Conservation (phyloP, 2,329 filamentous ascomycete species). For the Geoglossum cookeanum region DNA sequence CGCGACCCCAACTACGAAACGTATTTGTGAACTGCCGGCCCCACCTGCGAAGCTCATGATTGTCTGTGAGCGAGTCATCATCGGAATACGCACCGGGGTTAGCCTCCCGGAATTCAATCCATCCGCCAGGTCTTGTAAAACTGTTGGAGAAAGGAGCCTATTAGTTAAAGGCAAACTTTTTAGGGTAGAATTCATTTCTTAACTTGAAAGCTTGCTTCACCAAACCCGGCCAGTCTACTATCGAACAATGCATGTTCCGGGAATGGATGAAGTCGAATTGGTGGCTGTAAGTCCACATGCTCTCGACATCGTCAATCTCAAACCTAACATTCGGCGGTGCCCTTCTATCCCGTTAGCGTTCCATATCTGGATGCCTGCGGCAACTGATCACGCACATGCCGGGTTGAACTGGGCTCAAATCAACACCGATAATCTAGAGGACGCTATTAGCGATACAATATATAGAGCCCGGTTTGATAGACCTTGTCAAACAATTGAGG, state of each 20-base stretch:
- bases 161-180: not conserved
- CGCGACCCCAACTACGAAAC: not conserved
- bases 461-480: not conserved
- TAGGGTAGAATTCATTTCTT: not conserved
- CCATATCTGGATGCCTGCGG: not conserved
- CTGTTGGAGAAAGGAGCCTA: not conserved
- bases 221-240: slow-evolving; percentile 9
- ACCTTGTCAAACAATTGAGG: not conserved
- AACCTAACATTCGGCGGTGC: slow-evolving; percentile 5
- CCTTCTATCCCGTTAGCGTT: not conserved
- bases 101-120: slow-evolving; percentile 4
- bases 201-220: slow-evolving; percentile 4
- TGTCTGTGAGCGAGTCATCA: slow-evolving; percentile 2
- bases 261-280: slow-evolving; percentile 7
- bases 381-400: not conserved
- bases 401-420: slow-evolving; percentile 8
- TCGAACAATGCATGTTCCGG: slow-evolving; percentile 6
- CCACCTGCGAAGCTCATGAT: slow-evolving; percentile 1
- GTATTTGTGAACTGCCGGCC: not conserved
- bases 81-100: not conserved
- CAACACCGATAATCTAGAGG: slow-evolving; percentile 5
- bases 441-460: not conserved
- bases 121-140: slow-evolving; percentile 3
- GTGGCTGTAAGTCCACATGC: slow-evolving; percentile 5
- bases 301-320: slow-evolving; percentile 7